Evolutionary conservation across 805 yeast species (phyloP), one percentile per base, ranked within the genome.

Genomic region (Starmerella floricola): DNA sequence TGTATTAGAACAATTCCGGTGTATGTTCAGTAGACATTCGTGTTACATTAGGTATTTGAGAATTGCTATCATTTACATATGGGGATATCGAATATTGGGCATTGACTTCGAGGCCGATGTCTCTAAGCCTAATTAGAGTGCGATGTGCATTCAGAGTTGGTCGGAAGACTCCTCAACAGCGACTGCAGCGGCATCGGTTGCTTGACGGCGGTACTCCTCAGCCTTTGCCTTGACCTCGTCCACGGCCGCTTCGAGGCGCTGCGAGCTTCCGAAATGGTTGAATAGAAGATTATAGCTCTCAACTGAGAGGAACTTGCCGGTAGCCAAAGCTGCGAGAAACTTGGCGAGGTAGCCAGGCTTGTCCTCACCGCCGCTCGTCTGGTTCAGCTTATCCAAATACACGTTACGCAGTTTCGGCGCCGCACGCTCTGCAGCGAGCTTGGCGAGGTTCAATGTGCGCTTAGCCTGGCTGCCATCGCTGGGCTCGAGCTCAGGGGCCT

Each of bases 361-460:
- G 29, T 28, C 34, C 18, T 31, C 35, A 15, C 41, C 47, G 18
- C 32, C 26, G 15, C 32, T 15, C 37, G 42, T 42, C 41, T 41
- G 42, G 34, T 32, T 41, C 20, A 55, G 45, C 42, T 47, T 45
- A 27, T 40, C 40, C 31, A 10, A 15, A 39, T 50, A 54, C 3
- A 49, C 38, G 24, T 27, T 13, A 35, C 38, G 35, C 15, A 47
- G 36, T 28, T 46, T 42, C 20, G 55, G 54, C 12, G 41, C 47
- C 19, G 49, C 48, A 21, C 54, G 52, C 44, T 42, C 47, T 3
- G 48, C 47, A 2, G 48, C 47, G 13, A 38, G 28, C 36, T 33
- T 24, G 31, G 49, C 42, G 12, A 50, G 43, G n/a, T 35, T 19
- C 19, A 34, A 41, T 4, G 52, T 39, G 23, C 54, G 50, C 31